These are phyloP conservation scores for Xylaria palmicola DNA, from an alignment of 495 filamentous ascomycete genomes.

Conservation along the genomic window DNA sequence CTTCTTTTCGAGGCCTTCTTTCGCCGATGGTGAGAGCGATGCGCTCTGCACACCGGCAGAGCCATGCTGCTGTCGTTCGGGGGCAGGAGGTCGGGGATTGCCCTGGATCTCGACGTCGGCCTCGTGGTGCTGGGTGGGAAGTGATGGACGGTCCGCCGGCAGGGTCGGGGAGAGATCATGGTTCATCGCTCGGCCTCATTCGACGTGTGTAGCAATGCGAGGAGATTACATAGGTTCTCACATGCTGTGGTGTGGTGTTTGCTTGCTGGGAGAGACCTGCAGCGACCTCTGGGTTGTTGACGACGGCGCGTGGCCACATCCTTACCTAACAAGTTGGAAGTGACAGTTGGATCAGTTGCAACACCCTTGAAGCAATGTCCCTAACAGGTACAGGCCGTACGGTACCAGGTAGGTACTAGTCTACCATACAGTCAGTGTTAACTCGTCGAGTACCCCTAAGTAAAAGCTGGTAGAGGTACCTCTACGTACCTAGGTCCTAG, in stretches of 20 bases:
- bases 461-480: too few relatives aligned
- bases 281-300: background rate
- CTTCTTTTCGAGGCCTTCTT: conserved; percentile 54
- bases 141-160: conserved; percentile 46
- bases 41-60: conserved; percentile 15
- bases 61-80: conserved; percentile 20
- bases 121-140: conserved; percentile 27
- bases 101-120: conserved; percentile 28
- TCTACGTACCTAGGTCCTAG: too few relatives aligned
- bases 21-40: conserved; percentile 28
- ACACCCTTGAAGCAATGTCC: too few relatives aligned
- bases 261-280: background rate
- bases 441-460: too few relatives aligned
- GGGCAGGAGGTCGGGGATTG: conserved; percentile 24
- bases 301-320: conserved; percentile 10
- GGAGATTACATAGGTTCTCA: conserved; percentile 24
- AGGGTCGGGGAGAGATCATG: conserved; percentile 61
- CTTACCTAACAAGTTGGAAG: too few relatives aligned
- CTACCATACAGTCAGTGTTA: too few relatives aligned
- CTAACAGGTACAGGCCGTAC: too few relatives aligned
- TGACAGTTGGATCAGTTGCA: too few relatives aligned
- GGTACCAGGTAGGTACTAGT: too few relatives aligned
- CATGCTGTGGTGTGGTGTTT: conserved; percentile 28
- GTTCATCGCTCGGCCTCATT: conserved; percentile 61
- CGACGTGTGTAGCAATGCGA: conserved; percentile 30